Percentiles rank a stretch among this genome's conserved stretches.
Conservation (phyloP, 2,329 filamentous ascomycete species). For the Trichoderma brevicompactum region DNA sequence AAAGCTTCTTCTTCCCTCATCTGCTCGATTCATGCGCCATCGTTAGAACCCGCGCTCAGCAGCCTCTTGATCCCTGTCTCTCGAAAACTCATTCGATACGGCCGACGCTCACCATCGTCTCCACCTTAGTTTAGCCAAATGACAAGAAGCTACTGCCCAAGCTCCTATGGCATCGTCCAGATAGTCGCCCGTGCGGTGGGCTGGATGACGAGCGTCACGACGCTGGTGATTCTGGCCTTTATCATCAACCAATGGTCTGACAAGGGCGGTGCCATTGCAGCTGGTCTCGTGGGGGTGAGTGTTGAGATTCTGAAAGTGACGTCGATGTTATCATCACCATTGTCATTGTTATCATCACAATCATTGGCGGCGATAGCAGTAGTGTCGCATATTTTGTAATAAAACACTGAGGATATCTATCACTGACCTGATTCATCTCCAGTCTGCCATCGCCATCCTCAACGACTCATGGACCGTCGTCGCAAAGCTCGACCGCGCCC, state of each 20-base stretch:
- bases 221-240: constrained; percentile 41
- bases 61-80: background rate
- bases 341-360: background rate
- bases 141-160: constrained; percentile 21
- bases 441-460: constrained; percentile 43
- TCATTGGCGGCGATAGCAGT: background rate
- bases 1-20: background rate
- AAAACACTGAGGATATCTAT: too few relatives aligned
- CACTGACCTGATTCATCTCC: background rate
- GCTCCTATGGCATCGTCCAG: constrained; percentile 30
- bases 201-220: constrained; percentile 41
- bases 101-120: too few relatives aligned
- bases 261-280: constrained; percentile 38
- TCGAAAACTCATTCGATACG: background rate
- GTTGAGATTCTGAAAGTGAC: background rate
- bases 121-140: background rate
- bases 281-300: constrained; percentile 43
- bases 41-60: background rate
- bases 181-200: constrained; percentile 38
- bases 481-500: constrained; percentile 37
- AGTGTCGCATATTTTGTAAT: too few relatives aligned
- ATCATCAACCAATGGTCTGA: constrained; percentile 41
- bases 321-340: background rate
- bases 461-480: constrained; percentile 46
- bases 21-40: background rate